Conservation (phyloP, 331 rosid genomes). For the Acacia concinna region DNA sequence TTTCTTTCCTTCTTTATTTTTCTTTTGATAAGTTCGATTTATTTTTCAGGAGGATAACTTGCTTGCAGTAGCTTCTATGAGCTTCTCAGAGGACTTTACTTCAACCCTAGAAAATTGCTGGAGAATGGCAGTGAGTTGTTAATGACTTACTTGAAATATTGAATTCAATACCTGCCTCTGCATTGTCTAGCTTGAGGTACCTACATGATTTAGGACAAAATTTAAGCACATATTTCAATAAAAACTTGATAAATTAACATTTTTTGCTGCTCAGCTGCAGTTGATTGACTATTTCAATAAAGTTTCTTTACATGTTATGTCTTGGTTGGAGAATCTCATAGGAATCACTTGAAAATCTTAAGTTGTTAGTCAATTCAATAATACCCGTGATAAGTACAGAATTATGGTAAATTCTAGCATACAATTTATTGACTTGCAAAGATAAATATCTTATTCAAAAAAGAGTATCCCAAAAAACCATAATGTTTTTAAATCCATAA, state of each 20-base stretch:
- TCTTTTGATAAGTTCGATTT: background rate
- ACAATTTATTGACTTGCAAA: background rate
- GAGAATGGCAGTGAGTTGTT: slow-evolving; percentile 59
- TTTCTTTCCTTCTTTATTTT: slow-evolving; percentile 13
- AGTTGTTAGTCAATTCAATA: background rate
- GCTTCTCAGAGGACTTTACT: slow-evolving; percentile 69
- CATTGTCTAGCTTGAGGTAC: background rate
- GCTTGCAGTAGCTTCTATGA: slow-evolving; percentile 70
- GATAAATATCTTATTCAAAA: background rate
- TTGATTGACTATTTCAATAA: background rate
- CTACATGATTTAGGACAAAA: background rate
- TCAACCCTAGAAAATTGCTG: slow-evolving; percentile 65
- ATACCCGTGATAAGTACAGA: background rate
- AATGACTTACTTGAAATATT: slow-evolving; percentile 21
- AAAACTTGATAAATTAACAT: background rate
- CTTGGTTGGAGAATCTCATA: background rate
- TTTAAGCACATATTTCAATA: background rate
- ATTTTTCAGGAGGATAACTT: slow-evolving; percentile 66
- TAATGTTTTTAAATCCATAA: background rate
- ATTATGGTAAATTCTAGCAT: background rate
- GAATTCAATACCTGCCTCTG: slow-evolving; percentile 13
- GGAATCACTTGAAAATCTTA: background rate
- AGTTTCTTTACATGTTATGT: background rate
- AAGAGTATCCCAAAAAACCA: background rate
- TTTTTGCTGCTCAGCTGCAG: background rate